Conservation (phyloP, 2,329 filamentous ascomycete species). For the Capronia coronata region DNA sequence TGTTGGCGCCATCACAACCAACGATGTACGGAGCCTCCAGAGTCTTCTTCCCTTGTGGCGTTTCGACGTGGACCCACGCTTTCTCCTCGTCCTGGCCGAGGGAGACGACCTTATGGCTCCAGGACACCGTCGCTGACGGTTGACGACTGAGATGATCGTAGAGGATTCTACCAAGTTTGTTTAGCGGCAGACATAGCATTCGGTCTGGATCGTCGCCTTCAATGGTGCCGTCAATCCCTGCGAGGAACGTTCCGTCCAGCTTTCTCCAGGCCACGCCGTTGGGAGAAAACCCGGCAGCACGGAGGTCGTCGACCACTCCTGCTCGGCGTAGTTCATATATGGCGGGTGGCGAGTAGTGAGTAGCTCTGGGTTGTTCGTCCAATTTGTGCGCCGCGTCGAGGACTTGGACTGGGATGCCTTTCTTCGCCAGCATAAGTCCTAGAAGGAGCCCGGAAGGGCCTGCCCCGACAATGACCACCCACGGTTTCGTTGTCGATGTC, state of each 20-base stretch:
- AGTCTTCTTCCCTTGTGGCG: slow-evolving; percentile 12
- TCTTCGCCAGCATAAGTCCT: slow-evolving; percentile 31
- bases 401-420: slow-evolving; percentile 31
- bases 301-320: slow-evolving; percentile 50
- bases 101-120: slow-evolving; percentile 37
- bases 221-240: slow-evolving; percentile 30
- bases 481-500: slow-evolving; percentile 2
- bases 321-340: slow-evolving; percentile 53
- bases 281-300: slow-evolving; percentile 39
- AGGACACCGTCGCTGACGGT: slow-evolving; percentile 36
- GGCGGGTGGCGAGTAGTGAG: slow-evolving; percentile 55
- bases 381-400: slow-evolving; percentile 51
- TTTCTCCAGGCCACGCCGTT: slow-evolving; percentile 43
- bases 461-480: slow-evolving; percentile 32
- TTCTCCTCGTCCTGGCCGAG: slow-evolving; percentile 22
- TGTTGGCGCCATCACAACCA: slow-evolving; percentile 36
- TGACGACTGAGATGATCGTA: slow-evolving; percentile 35
- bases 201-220: slow-evolving; percentile 33
- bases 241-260: slow-evolving; percentile 34
- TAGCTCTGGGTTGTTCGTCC: slow-evolving; percentile 57
- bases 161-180: slow-evolving; percentile 40
- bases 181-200: slow-evolving; percentile 42
- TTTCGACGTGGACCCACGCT: slow-evolving; percentile 21
- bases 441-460: slow-evolving; percentile 34
- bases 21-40: slow-evolving; percentile 35